Evolutionary conservation across 768 basidiomycete species (phyloP), one percentile per base, ranked within the genome.

Genomic region (Amanita phalloides): DNA sequence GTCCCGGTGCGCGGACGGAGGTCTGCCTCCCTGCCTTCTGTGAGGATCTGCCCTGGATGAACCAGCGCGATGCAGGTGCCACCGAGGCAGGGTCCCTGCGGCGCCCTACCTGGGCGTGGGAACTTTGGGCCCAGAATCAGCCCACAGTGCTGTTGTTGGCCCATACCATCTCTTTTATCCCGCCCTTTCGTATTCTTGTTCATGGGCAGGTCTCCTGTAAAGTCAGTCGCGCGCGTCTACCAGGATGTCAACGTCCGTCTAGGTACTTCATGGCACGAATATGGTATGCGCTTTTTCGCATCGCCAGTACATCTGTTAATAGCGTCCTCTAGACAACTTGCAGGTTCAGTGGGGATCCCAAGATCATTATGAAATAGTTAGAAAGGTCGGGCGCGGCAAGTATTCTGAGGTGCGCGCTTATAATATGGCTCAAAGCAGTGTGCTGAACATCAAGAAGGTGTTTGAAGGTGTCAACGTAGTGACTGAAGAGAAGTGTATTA

Each of bases 261-360:
- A 57, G 93, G 93, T 17, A 79, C 90, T 54, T 79, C 88, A 57
- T 96, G 93, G 93, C 85, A 91, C 66, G 93, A 96, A 79, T 96
- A 96, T 65, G 93, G 93, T 94, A 58, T 60, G 73, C 63, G 55
- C 37, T 57, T 53, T 54, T 47, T 25, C 23, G 42, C 28, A 55
- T 57, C 57, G 51, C 55, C 52, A 45, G 52, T 49, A 41, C 51
- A 45, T 53, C 28, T 54, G 57, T 60, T 62, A 53, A 58, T 55
- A 56, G 61, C 41, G 56, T 45, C 57, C 57, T 60, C 54, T 63
- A 91, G 90, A 97, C 75, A 94, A 93, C 66, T 77, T 97, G 10
- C 90, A 92, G 68, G 88, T 97, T n/a, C 89, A 93, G 60, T 97
- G 93, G 93, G 93, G 93, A 49, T 79, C 86, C 5, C 93, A 97